Conservation (phyloP, 805 yeast genomes). For the Monosporozyma aquatica region DNA sequence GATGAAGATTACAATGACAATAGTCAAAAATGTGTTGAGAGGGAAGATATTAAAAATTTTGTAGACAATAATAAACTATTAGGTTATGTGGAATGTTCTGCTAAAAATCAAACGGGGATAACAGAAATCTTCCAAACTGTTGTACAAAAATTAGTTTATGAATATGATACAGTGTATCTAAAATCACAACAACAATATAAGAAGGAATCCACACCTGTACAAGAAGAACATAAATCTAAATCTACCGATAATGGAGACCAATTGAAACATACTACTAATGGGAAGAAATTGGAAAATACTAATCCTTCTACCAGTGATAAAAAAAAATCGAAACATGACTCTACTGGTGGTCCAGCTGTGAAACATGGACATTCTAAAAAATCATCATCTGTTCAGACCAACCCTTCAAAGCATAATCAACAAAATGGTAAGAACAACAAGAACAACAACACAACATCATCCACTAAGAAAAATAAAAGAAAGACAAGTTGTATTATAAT, state of each 20-base stretch:
- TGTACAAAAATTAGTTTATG: conserved; percentile 50
- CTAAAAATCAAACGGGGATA: conserved; percentile 80
- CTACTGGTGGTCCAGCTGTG: too few species aligned
- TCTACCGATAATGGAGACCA: too few species aligned
- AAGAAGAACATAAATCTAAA: neutral
- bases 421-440: neutral
- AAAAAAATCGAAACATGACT: neutral
- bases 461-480: conserved; percentile 12
- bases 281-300: neutral
- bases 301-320: neutral
- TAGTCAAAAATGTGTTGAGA: conserved; percentile 47
- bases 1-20: too few species aligned
- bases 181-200: conserved; percentile 8
- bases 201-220: conserved; percentile 30
- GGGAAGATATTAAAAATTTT: conserved; percentile 50
- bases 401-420: neutral
- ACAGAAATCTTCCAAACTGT: conserved; percentile 79
- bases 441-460: neutral
- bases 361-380: too few species aligned
- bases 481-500: conserved; percentile 20
- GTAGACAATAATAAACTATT: conserved; percentile 67
- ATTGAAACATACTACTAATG: neutral
- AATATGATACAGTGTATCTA: conserved; percentile 10
- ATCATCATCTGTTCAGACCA: neutral
- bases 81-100: conserved; percentile 79